Percentiles rank a stretch among this genome's conserved stretches.
Conservation (phyloP, 2,329 filamentous ascomycete genomes). For the Penicillium sp. region DNA sequence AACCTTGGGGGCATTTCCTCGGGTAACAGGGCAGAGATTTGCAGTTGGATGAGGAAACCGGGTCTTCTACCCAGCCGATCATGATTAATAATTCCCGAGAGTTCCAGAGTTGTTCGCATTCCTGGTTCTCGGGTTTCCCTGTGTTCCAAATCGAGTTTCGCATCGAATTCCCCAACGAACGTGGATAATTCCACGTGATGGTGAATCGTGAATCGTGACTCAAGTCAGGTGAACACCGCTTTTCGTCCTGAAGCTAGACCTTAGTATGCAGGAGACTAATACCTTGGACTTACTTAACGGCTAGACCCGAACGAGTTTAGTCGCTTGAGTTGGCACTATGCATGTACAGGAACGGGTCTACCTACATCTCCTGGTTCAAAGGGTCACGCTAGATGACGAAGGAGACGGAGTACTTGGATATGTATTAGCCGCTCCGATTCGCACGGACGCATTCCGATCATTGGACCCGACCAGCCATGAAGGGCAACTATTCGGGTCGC, state of each 20-base stretch:
- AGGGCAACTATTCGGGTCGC: slow-evolving; percentile 4
- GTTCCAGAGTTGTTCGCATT: neutral
- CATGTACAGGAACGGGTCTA: neutral
- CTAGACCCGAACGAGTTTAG: neutral
- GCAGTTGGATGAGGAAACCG: neutral
- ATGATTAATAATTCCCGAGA: neutral
- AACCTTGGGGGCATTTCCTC: slow-evolving; percentile 1
- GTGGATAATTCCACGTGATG: neutral
- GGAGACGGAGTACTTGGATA: neutral
- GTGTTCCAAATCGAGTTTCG: neutral
- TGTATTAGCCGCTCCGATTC: slow-evolving; percentile 2
- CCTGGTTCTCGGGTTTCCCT: neutral
- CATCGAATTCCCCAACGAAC: too few species aligned
- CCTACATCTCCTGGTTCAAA: neutral
- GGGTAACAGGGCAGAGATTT: neutral
- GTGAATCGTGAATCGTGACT: neutral
- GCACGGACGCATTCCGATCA: slow-evolving; percentile 18
- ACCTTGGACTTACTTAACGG: neutral
- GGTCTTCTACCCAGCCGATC: too few species aligned
- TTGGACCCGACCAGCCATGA: slow-evolving; percentile 7
- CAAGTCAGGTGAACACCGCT: neutral
- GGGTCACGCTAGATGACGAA: neutral
- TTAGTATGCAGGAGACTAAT: neutral
- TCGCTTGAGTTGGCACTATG: neutral
- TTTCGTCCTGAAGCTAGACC: neutral